Evolutionary conservation across 2,329 filamentous ascomycete genomes (phyloP).

Genomic region (Ambrosiella beaveri): DNA sequence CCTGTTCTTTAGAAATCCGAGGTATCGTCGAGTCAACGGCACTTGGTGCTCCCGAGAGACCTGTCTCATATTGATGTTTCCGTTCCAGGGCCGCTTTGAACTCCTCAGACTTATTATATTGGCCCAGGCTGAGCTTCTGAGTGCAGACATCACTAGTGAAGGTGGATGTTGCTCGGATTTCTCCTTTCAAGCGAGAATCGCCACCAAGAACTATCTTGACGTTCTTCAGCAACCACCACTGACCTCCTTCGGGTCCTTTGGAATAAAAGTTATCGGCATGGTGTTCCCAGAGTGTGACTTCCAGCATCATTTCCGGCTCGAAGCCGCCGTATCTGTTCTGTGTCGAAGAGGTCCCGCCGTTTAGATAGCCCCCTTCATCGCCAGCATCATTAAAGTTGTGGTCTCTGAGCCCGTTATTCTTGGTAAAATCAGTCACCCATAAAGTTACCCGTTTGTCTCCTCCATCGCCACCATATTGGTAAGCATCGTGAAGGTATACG

Average conservation of each 20-base stretch:
- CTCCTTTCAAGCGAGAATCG: not conserved
- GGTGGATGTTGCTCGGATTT: not conserved
- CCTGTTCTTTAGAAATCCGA: too few relatives aligned
- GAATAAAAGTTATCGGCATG: not conserved
- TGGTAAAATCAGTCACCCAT: conserved; percentile 60
- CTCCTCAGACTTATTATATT: not conserved
- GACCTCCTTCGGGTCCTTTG: not conserved
- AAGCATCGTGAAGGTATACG: conserved; percentile 36
- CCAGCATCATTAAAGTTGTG: conserved; percentile 11
- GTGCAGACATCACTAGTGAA: not conserved
- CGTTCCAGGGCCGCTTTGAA: not conserved
- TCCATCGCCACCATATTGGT: too few relatives aligned
- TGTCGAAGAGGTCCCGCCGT: not conserved
- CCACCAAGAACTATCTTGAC: not conserved
- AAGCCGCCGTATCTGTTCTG: not conserved
- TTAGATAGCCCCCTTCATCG: conserved; percentile 14
- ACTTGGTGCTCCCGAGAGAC: too few relatives aligned
- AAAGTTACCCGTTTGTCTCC: too few relatives aligned
- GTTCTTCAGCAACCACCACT: conserved; percentile 6
- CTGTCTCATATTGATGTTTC: too few relatives aligned
- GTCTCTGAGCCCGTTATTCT: conserved; percentile 29
- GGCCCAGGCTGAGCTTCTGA: not conserved
- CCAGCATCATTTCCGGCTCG: conserved; percentile 19
- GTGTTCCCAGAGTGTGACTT: conserved; percentile 14
- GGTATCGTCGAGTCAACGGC: too few relatives aligned